Evolutionary conservation across 176 grass and related monocot genomes (phyloP).

Genomic region (Triticum urartu): DNA sequence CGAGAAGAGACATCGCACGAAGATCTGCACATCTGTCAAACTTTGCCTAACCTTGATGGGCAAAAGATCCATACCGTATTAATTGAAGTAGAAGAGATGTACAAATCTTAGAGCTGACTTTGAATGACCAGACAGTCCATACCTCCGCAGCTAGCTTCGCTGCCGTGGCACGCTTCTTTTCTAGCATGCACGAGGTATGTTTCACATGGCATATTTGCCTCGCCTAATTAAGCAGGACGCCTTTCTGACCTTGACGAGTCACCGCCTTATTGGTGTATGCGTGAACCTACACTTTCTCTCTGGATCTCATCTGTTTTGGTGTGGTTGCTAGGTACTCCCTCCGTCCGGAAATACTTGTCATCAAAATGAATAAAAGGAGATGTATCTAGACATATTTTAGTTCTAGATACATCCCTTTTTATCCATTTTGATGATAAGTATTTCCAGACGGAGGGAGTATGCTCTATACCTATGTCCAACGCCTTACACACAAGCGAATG

Average conservation of each 20-base stretch:
- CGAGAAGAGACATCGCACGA: not conserved
- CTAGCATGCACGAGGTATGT: not conserved
- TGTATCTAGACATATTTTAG: no score
- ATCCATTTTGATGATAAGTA: no score
- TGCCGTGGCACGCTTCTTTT: not conserved
- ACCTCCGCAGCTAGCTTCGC: not conserved
- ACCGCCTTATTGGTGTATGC: not conserved
- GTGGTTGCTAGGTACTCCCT: not conserved
- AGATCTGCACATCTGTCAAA: not conserved
- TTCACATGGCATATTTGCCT: conserved; percentile 25
- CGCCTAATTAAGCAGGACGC: not conserved
- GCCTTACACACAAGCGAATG: not conserved
- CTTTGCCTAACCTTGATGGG: not conserved
- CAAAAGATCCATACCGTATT: not conserved
- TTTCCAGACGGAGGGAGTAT: no score
- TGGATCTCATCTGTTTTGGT: not conserved
- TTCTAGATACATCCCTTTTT: no score
- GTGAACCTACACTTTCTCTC: no score
- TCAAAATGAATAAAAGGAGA: no score
- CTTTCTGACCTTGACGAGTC: not conserved
- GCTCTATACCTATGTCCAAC: not conserved
- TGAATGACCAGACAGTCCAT: not conserved
- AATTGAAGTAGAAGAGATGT: not conserved
- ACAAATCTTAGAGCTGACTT: not conserved
- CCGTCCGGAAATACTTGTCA: no score